Evolutionary conservation across 2,329 filamentous ascomycete species (phyloP), one percentile per base, ranked within the genome.

Genomic region (Cyphellophora europaea): DNA sequence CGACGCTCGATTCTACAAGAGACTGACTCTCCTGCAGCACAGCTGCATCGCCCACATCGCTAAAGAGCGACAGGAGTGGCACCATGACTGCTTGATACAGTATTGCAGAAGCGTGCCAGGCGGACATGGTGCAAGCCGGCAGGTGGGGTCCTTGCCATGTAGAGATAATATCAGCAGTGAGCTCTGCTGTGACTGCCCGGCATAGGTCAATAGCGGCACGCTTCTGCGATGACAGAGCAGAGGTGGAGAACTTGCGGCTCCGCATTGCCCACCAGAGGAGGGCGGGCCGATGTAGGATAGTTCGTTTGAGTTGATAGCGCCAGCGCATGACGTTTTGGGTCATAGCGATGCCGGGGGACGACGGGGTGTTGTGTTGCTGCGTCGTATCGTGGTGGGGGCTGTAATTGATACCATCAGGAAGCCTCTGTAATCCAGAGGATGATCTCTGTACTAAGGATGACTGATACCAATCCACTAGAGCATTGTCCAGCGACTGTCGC

Each of bases 31-130:
- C 67, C 46, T 76, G 72, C 33, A 77, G 69, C 52, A 43, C 33
- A 8, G 52, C 49, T 2, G 43, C 30, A 18, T 58, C 52, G n/a
- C 44, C 42, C 2, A 58, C 66, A 52, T 85, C 78, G 65, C 74
- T 80, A 54, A 86, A 85, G 10, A 88, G 65, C 14, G 74, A 80
- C 8, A 89, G 72, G 1, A 89, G 69, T 0, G 82, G 82, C 6
- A 88, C 77, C 77, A 88, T 83, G 43, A 75, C 76, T 0, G 82
- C 81, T 55, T 88, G 82, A 59, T 85, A 88, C 40, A 84, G 71
- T 57, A 86, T 80, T 81, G 82, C 87, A 2, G 83, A 81, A 0
- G 79, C 82, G 53, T 85, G 84, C 82, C 82, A 88, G 6, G 82
- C 82, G 1, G 75, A 76, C 61, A 88, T 82, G 51, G 86, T 75